phyloP scores from a whole-genome alignment of 2,329 filamentous ascomycete genomes.

The Neoscytalidium dimidiatum region DNA sequence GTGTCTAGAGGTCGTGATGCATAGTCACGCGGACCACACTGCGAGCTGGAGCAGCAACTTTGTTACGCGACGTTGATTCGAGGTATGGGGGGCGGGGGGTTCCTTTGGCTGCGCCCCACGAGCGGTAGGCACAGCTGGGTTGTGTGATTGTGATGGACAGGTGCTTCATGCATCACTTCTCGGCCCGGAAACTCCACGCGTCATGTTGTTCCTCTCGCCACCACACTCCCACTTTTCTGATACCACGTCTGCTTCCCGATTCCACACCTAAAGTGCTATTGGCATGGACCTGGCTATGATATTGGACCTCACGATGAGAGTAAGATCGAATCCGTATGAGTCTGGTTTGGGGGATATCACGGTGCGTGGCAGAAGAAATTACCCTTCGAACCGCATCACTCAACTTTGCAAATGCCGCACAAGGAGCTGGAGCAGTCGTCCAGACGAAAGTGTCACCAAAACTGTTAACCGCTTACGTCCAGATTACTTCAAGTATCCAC shows the following conservation, averaged over 20 bases:
- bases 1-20: background rate
- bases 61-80: slow-evolving; percentile 1
- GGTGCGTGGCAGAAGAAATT: too few relatives aligned
- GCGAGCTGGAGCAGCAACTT: background rate
- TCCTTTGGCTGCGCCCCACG: background rate
- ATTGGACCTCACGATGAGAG: background rate
- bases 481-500: too few relatives aligned
- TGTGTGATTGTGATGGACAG: slow-evolving; percentile 1
- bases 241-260: background rate
- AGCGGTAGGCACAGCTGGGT: background rate
- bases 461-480: too few relatives aligned
- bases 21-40: background rate
- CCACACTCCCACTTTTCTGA: background rate
- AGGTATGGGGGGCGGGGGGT: too few relatives aligned
- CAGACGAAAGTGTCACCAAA: too few relatives aligned
- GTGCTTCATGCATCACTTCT: background rate
- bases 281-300: background rate
- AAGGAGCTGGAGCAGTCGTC: too few relatives aligned
- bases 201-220: background rate
- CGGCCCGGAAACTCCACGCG: background rate
- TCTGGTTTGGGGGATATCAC: background rate
- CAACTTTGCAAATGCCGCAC: too few relatives aligned
- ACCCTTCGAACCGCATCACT: too few relatives aligned
- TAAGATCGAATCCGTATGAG: background rate
- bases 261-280: background rate